Base-by-base conservation (phyloP, 2,329 filamentous ascomycete genomes). In the Colletotrichum australisinense region DNA sequence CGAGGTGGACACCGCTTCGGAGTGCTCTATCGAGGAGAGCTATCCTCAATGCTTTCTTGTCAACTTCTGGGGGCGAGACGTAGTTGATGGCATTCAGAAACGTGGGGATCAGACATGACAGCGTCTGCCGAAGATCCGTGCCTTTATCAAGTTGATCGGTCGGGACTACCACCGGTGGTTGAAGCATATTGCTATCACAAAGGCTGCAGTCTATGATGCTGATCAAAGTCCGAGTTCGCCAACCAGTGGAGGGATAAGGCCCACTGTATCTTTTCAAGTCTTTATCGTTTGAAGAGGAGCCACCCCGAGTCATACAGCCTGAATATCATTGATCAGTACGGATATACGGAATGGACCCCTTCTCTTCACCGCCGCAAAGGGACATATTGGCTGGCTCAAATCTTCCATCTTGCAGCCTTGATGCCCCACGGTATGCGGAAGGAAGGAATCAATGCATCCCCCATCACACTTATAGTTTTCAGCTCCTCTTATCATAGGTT, bases 21-120 rank as follows among this genome's bases (percentile, higher is more conserved):
- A 64, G 35, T 24, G 63, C 64, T 68, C 26, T 67, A 8, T 35
- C 52, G 9, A 68, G 14, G 5, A 72, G 28, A 14, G 57, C 49
- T 19, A 30, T 49, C 19, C 57, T 26, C 24, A 72, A 65, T 9
- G 46, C n/a, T 6, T 72, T 19, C 19, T 63, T 60, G 8, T 46
- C n/a, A 2, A 46, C 24, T 6, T 63, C 46, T 3, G 49, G 8
- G 5, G 69, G 69, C 2, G 24, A 24, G 14, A 26, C 28, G 2
- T 72, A 72, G 6, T 57, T 58, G 58, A 72, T 72, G 1, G 19
- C 67, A 4, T 32, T 52, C 16, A 72, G 57, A 38, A 68, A 72
- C 0, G 42, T 24, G 1, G 69, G 46, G 5, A 72, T 67, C 4
- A 72, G 69, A 63, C 46, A 58, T 8, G 63, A 72, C 4, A 72